Evolutionary conservation across 2,329 filamentous ascomycete species (phyloP).

Genomic region (Alternaria ethzedia): DNA sequence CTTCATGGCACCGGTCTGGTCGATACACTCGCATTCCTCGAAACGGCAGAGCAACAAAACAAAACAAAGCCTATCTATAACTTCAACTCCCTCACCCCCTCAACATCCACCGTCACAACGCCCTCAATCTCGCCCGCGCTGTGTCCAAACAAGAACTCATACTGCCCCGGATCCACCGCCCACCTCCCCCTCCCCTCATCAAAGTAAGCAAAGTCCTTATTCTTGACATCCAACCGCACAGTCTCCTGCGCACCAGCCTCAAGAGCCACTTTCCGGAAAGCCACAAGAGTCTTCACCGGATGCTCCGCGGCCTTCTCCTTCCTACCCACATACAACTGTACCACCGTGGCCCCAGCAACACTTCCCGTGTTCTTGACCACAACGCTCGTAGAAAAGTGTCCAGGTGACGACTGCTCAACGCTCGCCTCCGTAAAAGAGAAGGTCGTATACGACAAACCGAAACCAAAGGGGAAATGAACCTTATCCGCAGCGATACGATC

Average conservation of each 20-base stretch:
- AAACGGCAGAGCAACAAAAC: neutral
- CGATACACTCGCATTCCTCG: neutral
- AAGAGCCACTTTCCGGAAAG: slow-evolving; percentile 69
- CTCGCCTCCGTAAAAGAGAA: slow-evolving; percentile 56
- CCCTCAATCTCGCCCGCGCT: slow-evolving; percentile 33
- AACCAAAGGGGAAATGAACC: slow-evolving; percentile 49
- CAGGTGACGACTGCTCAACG: slow-evolving; percentile 67
- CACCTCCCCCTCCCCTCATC: slow-evolving; percentile 35
- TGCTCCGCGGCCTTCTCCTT: slow-evolving; percentile 47
- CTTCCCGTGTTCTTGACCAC: slow-evolving; percentile 60
- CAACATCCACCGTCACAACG: slow-evolving; percentile 30
- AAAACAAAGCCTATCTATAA: neutral
- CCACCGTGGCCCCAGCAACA: slow-evolving; percentile 57
- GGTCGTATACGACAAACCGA: slow-evolving; percentile 48
- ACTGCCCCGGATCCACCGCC: slow-evolving; percentile 39
- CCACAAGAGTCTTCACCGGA: slow-evolving; percentile 71
- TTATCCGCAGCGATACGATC: slow-evolving; percentile 66
- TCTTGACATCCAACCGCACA: slow-evolving; percentile 56
- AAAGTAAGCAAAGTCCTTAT: slow-evolving; percentile 43
- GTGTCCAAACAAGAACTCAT: slow-evolving; percentile 44
- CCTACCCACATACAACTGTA: slow-evolving; percentile 66
- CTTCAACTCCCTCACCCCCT: slow-evolving; percentile 26
- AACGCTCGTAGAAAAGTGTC: slow-evolving; percentile 41
- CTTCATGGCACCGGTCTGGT: neutral
- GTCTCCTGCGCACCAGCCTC: slow-evolving; percentile 63